Percentiles rank a stretch among this genome's conserved stretches.
Evolutionary conservation across 805 yeast genomes (phyloP).

Genomic region (Yamadazyma scolyti): DNA sequence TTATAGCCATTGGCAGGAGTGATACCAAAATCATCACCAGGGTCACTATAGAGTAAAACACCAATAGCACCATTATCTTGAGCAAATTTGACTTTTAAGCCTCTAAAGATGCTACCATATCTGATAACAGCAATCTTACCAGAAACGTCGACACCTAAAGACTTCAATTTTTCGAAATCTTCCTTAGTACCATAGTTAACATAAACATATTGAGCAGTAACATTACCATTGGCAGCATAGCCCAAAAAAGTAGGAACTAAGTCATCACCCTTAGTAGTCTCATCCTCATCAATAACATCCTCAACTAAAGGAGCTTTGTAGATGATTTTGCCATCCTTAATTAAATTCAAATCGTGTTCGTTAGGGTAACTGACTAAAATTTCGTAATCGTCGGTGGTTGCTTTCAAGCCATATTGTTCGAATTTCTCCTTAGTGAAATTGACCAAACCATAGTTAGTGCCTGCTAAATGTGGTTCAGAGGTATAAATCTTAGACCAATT

Average conservation of each 20-base stretch:
- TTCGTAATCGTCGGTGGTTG: conserved; percentile 53
- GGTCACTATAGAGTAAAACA: conserved; percentile 54
- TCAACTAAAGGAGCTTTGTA: conserved; percentile 52
- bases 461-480: conserved; percentile 42
- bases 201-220: conserved; percentile 51
- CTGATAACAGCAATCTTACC: conserved; percentile 61
- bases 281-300: conserved; percentile 40
- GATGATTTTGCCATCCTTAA: conserved; percentile 26
- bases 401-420: conserved; percentile 47
- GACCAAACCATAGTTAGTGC: conserved; percentile 41
- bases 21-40: conserved; percentile 56
- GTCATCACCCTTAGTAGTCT: conserved; percentile 34
- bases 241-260: conserved; percentile 53
- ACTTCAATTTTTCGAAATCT: conserved; percentile 47
- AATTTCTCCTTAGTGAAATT: conserved; percentile 51
- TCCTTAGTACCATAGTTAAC: conserved; percentile 57
- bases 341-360: conserved; percentile 38
- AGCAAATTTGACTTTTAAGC: conserved; percentile 59
- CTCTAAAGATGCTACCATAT: conserved; percentile 48
- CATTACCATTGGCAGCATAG: conserved; percentile 63
- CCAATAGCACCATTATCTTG: conserved; percentile 61
- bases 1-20: conserved; percentile 53
- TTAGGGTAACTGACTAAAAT: conserved; percentile 52
- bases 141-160: conserved; percentile 39
- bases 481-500: conserved; percentile 42